Evolutionary conservation across 1,284 basidiomycete species (phyloP).

Genomic region (Ceratobasidium sp.): DNA sequence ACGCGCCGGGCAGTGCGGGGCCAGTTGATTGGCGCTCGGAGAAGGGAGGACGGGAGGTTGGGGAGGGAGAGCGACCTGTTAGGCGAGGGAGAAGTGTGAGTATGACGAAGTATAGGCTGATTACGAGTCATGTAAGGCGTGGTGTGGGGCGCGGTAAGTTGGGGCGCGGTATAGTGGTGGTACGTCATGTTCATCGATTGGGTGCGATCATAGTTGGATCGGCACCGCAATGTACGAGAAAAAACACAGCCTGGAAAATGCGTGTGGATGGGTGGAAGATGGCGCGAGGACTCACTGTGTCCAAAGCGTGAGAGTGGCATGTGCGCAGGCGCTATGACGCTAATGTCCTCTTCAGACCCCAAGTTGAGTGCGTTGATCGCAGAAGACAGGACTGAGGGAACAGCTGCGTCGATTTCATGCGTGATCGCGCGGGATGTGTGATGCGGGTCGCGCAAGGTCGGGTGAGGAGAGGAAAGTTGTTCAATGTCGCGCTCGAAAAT

Average conservation of each 20-base stretch:
- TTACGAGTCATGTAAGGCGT: neutral
- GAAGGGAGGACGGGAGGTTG: conserved; percentile 12
- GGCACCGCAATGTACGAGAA: neutral
- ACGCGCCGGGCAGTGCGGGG: conserved; percentile 8
- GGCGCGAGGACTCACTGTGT: conserved; percentile 11
- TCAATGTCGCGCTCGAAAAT: conserved; percentile 46
- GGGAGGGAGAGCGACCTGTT: conserved; percentile 24
- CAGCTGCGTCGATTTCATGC: conserved; percentile 42
- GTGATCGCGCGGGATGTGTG: conserved; percentile 42
- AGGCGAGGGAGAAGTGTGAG: neutral
- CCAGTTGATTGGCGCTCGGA: conserved; percentile 21
- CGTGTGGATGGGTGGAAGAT: neutral
- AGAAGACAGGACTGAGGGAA: conserved; percentile 39
- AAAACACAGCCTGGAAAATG: neutral
- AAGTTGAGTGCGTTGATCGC: conserved; percentile 41
- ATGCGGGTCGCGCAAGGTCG: conserved; percentile 27
- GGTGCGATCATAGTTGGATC: too few relatives aligned
- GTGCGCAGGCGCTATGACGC: conserved; percentile 42
- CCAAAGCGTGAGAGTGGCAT: neutral
- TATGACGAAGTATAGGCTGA: neutral
- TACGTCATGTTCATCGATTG: conserved; percentile 26
- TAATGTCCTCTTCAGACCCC: conserved; percentile 43
- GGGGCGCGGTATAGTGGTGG: neutral
- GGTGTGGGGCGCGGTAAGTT: neutral
- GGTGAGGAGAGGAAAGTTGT: conserved; percentile 8